phyloP scores from a whole-genome alignment of 371 early-diverging fungal species.

The Racocetra persica region DNA sequence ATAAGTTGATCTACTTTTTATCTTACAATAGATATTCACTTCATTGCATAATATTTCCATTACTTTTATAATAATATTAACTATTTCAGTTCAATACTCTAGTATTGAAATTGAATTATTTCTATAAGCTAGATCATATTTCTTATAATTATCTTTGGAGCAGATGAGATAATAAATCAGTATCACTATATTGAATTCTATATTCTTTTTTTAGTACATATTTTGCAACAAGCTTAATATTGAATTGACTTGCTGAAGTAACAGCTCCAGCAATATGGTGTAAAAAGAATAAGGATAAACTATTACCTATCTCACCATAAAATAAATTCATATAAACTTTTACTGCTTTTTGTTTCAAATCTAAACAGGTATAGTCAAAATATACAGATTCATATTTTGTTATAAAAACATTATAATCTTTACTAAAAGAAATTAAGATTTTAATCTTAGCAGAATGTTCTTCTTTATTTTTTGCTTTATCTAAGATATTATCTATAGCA shows the following conservation, averaged over 20 bases:
- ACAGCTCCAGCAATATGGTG: neutral
- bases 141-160: neutral
- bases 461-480: neutral
- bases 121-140: no score
- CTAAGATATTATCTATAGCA: neutral
- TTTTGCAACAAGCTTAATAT: conserved; percentile 15
- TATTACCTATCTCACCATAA: conserved; percentile 5
- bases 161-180: conserved; percentile 29
- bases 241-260: conserved; percentile 20
- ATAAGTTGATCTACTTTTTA: conserved; percentile 23
- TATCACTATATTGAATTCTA: conserved; percentile 23
- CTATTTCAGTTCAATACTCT: no score
- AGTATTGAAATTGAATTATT: no score
- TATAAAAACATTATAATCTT: neutral
- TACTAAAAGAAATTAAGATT: conserved; percentile 9
- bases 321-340: conserved; percentile 22
- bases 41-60: conserved; percentile 25
- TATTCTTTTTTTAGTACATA: conserved; percentile 20
- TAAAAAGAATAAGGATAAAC: neutral
- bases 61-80: no score
- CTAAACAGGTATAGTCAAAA: neutral
- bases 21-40: conserved; percentile 26
- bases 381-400: neutral
- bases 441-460: neutral
- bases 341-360: conserved; percentile 16